Evolutionary conservation across 768 basidiomycete species (phyloP), one percentile per base, ranked within the genome.

Genomic region (Botryobasidium botryosum): DNA sequence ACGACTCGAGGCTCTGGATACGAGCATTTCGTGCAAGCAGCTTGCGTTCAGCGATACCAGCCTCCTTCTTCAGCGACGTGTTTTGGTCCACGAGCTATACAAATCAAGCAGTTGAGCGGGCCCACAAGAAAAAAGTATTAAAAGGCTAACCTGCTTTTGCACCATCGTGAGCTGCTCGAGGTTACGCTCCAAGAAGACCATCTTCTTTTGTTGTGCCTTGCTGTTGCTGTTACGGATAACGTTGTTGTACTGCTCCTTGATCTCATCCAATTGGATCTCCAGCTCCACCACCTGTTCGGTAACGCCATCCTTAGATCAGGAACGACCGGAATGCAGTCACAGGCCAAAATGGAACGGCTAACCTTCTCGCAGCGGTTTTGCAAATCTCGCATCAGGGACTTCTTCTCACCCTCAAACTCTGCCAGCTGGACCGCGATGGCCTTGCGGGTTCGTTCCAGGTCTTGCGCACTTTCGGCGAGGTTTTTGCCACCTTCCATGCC

Each of bases 351-450:
- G 29, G 32, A 17, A 24, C 18, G 3, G 53, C 63, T 50, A 43
- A 86, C 91, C 79, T 97, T 97, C 70, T 99, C 94, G 61, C 94
- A 99, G 24, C 94, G 90, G 62, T 99, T 96, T 67, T 96, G 92
- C 54, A 99, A 64, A 68, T 99, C 94, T 29, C 88, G 80, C 85
- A 99, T 94, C 50, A 99, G 74, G 39, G 85, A 92, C 68, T 94
- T 92, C 73, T 97, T 97, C 54, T 94, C 90, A 17, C 85, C 82
- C 59, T 99, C 94, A 61, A 99, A 99, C 59, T 99, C 94, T 48
- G 91, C 86, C 48, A 92, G 77, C 57, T 97, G 92, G n/a, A 90
- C 82, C 51, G 88, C 92, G 64, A 94, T 90, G 10, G 86, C 85
- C 64, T 94, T 96, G 53, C 94, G 76, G 36, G 86, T 88, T 46